Conservation (phyloP, 805 yeast species). For the Metschnikowia matae region DNA sequence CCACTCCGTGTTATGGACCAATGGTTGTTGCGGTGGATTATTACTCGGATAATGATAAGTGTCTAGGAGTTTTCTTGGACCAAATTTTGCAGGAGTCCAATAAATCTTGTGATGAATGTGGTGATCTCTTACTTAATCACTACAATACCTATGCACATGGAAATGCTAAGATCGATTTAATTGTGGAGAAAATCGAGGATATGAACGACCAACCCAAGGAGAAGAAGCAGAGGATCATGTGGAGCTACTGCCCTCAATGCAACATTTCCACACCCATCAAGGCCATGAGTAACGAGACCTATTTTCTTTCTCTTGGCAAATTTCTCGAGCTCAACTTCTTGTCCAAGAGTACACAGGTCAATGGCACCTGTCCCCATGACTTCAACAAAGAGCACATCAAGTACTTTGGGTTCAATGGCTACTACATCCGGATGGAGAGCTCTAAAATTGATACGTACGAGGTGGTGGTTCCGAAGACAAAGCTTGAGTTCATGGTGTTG, state of each 20-base stretch:
- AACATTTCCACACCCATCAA: slow-evolving; percentile 68
- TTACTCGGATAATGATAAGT: slow-evolving; percentile 86
- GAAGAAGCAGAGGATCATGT: slow-evolving; percentile 64
- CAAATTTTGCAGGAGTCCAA: slow-evolving; percentile 65
- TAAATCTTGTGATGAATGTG: slow-evolving; percentile 76
- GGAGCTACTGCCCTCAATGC: slow-evolving; percentile 89
- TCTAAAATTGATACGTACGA: slow-evolving; percentile 73
- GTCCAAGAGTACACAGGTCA: slow-evolving; percentile 38
- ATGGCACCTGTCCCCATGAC: slow-evolving; percentile 68
- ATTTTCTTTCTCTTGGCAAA: slow-evolving; percentile 91
- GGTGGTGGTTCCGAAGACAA: slow-evolving; percentile 70
- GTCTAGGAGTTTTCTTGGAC: slow-evolving; percentile 86
- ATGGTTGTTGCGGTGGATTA: slow-evolving; percentile 77
- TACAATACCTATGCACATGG: slow-evolving; percentile 88
- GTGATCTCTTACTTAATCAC: slow-evolving; percentile 65
- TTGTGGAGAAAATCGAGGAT: slow-evolving; percentile 50
- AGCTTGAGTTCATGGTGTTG: slow-evolving; percentile 67
- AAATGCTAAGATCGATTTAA: slow-evolving; percentile 72
- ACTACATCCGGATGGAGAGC: slow-evolving; percentile 76
- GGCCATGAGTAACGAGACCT: slow-evolving; percentile 81
- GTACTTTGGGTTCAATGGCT: slow-evolving; percentile 76
- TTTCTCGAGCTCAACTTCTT: slow-evolving; percentile 84
- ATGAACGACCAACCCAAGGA: slow-evolving; percentile 21
- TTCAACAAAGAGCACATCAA: slow-evolving; percentile 77
- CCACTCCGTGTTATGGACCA: slow-evolving; percentile 93